Percentiles rank a stretch among this genome's conserved stretches.
These are phyloP conservation scores for Exophiala dermatitidis DNA, from an alignment of 2,329 filamentous ascomycete genomes.

Conservation along the genomic window DNA sequence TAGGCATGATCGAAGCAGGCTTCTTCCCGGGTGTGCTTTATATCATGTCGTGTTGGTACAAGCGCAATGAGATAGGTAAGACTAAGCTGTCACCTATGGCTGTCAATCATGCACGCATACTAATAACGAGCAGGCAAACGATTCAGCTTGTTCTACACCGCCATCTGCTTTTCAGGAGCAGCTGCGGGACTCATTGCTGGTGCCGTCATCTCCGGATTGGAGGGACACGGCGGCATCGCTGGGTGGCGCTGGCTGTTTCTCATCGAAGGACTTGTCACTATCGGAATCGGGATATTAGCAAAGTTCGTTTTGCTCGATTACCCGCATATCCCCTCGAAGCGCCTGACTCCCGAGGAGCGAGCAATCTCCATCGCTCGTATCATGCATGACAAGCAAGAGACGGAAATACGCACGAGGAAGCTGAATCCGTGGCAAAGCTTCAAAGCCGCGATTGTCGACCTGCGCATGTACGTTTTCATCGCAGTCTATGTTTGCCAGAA, in stretches of 20 bases:
- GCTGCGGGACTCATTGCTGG: constrained; percentile 52
- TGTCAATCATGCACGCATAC: constrained; percentile 46
- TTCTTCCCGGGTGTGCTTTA: constrained; percentile 51
- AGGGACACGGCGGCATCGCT: constrained; percentile 41
- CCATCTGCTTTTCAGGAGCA: constrained; percentile 55
- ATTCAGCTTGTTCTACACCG: constrained; percentile 52
- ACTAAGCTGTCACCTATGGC: constrained; percentile 50
- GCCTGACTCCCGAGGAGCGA: constrained; percentile 41
- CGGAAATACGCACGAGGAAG: constrained; percentile 14
- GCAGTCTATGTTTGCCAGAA: constrained; percentile 30
- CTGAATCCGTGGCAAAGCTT: constrained; percentile 27
- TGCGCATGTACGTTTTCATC: constrained; percentile 14
- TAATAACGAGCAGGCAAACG: constrained; percentile 35
- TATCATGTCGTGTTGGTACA: constrained; percentile 57
- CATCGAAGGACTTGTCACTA: constrained; percentile 45
- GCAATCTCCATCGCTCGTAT: constrained; percentile 27
- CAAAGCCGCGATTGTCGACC: constrained; percentile 28
- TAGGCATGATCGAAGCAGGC: constrained; percentile 47
- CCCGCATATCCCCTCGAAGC: constrained; percentile 25
- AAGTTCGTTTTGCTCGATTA: constrained; percentile 45
- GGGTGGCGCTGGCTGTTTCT: constrained; percentile 62
- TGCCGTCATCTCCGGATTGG: constrained; percentile 51
- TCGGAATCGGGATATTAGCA: constrained; percentile 34
- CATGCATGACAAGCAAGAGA: constrained; percentile 28
- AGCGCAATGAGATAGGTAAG: constrained; percentile 52